Base-by-base conservation (phyloP, 73 alveolate species). In the Uronychia binucleata region DNA sequence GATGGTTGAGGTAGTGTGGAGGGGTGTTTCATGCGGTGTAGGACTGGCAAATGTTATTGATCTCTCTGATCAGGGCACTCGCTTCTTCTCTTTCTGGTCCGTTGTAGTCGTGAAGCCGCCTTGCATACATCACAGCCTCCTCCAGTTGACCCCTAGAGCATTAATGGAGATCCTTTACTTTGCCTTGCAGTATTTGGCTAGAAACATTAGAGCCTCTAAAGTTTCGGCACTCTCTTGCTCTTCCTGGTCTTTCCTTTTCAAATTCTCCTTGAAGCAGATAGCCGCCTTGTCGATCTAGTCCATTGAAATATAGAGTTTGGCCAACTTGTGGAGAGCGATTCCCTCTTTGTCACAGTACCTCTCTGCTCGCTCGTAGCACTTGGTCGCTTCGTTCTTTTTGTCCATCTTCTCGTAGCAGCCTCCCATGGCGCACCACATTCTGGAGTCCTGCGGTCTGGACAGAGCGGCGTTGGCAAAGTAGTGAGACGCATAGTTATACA, bases 351-450 rank as follows among this genome's bases (percentile, higher is more conserved):
- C 99, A 88, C 96, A 93, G 60, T 94, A 95, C 26, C 96, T 34
- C 58, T 97, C 97, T 30, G 99, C 99, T 86, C 94, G 94, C 92
- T 98, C 99, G 90, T 95, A 96, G 92, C 99, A 98, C 86, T 97
- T 97, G 13, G 94, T 87, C 0, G 99, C 98, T 88, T 98, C 99
- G 59, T 93, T 90, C 80, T 94, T 94, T 87, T 98, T 94, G 79
- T 96, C 94, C 88, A 94, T 86, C 85, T 98, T 97, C 77, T 98
- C 98, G 87, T 97, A 98, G 89, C 99, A 96, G 81, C 93, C 96
- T 33, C 99, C 99, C 97, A 98, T 95, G 58, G 99, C 99, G 59
- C 96, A 94, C 99, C 99, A 98, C 99, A 98, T 97, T 58, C 99
- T 89, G 27, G 99, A 92, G 93, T 98, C 99, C 87, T 98, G 94